A percentile compares a stretch with the other conserved stretches of the same genome.
Evolutionary conservation across 2,329 filamentous ascomycete genomes (phyloP).

Genomic region (Claviceps sp.): DNA sequence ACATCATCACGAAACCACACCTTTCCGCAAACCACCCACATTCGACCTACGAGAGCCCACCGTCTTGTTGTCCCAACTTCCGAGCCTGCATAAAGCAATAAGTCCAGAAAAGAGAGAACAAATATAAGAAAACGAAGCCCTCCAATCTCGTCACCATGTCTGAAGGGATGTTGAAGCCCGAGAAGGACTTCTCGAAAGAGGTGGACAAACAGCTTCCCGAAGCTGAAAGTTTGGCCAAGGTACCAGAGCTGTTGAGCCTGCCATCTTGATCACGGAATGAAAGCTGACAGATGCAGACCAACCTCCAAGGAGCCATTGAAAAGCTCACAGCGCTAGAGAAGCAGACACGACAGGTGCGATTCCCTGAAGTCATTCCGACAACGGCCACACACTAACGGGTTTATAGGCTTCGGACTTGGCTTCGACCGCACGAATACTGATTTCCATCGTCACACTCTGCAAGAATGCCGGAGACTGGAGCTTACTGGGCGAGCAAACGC

Average conservation of each 20-base stretch:
- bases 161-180: slow-evolving; percentile 73
- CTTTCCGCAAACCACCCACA: background rate
- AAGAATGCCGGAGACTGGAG: slow-evolving; percentile 89
- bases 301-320: slow-evolving; percentile 80
- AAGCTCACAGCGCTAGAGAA: slow-evolving; percentile 89
- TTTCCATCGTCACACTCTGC: slow-evolving; percentile 84
- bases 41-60: background rate
- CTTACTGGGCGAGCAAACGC: slow-evolving; percentile 89
- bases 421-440: slow-evolving; percentile 78
- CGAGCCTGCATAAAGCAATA: background rate
- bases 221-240: slow-evolving; percentile 79
- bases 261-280: slow-evolving; percentile 19
- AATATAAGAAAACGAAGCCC: background rate
- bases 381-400: slow-evolving; percentile 7
- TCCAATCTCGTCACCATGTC: slow-evolving; percentile 45
- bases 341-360: slow-evolving; percentile 78
- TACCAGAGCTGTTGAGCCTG: slow-evolving; percentile 18
- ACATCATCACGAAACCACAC: background rate
- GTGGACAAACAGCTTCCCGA: slow-evolving; percentile 84
- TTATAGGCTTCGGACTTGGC: slow-evolving; percentile 80
- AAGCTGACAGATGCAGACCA: slow-evolving; percentile 34
- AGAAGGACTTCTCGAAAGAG: slow-evolving; percentile 98
- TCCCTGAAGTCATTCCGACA: slow-evolving; percentile 6
- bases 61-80: background rate
- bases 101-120: background rate